phyloP scores from a whole-genome alignment of 129 eudicot species.

The Dittrichia graveolens region DNA sequence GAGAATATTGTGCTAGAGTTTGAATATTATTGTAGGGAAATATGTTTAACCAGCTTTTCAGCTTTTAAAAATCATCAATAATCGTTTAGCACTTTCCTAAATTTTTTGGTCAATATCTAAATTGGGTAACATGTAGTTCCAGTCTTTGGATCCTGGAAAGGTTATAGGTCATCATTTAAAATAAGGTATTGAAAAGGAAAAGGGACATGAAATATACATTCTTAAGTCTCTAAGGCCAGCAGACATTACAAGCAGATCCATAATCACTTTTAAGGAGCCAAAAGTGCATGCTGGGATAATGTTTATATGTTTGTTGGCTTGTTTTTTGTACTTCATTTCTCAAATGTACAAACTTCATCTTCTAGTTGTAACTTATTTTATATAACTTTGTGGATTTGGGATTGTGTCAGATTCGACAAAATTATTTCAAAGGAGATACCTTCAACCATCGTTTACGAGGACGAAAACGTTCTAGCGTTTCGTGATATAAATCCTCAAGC shows the following conservation, averaged over 20 bases:
- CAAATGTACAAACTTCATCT: background rate
- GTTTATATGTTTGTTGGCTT: background rate
- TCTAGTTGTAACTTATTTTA: background rate
- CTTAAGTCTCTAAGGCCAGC: background rate
- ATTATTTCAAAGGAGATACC: slow-evolving; percentile 89
- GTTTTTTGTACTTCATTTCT: background rate
- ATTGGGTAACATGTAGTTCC: no score
- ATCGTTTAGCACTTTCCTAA: background rate
- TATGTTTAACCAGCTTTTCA: background rate
- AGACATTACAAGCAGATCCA: background rate
- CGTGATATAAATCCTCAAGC: slow-evolving; percentile 92
- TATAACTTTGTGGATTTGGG: slow-evolving; percentile 10
- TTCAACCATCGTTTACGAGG: slow-evolving; percentile 77
- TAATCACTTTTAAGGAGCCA: background rate
- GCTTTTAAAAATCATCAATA: background rate
- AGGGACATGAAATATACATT: background rate
- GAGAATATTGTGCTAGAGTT: background rate
- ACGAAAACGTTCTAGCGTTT: slow-evolving; percentile 81
- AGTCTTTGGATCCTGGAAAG: no score
- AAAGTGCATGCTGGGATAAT: background rate
- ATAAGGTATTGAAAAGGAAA: background rate
- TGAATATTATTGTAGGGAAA: background rate
- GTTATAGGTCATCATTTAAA: background rate
- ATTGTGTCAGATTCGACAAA: slow-evolving; percentile 74
- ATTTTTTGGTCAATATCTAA: background rate